Evolutionary conservation across 1,284 basidiomycete species (phyloP), one percentile per base, ranked within the genome.

Genomic region (Trametes hirsuta): DNA sequence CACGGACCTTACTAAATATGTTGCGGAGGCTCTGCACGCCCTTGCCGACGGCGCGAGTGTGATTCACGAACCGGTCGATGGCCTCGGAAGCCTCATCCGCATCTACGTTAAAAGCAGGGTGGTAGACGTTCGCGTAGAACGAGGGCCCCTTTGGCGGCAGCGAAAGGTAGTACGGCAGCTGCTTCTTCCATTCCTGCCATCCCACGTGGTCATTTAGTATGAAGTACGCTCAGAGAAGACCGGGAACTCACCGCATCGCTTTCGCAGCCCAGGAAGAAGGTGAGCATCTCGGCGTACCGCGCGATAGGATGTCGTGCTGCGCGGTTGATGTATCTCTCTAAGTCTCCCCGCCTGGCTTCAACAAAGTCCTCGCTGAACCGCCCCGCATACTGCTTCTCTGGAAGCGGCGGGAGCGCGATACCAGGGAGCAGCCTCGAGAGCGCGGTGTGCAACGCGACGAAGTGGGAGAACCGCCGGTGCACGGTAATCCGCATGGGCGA

Each of bases 91-190:
- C 85, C 49, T 91, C 90, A 39, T 90, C 86, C 0, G 80, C 71
- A 63, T 95, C 93, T 41, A 95, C 70, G 70, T 94, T 94, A 75
- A 92, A 95, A 0, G 84, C 88, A 1, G 92, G 93, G 69, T 95
- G 93, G 68, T 86, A 93, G 0, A 94, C 88, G 25, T 84, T 84
- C 0, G 90, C 85, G 68, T 91, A 94, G 71, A 95, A 93, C 0
- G 82, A 74, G 2, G 90, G 81, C 1, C 88, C 88, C 14, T 86
- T 84, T 8, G 87, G 78, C 9, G 82, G 84, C 58, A 85, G 76
- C 10, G 82, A 75, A 1, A 90, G 76, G 66, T 87, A 83, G 62
- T 81, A 78, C 2, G 89, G 86, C 22, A 88, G 78, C 14, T 85
- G 75, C 40, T 82, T 80, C 69, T 83, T 84, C 90, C 90, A 91